These are phyloP conservation scores for Stromatinia cepivora DNA, from an alignment of 2,329 filamentous ascomycete species.

Conservation along the genomic window DNA sequence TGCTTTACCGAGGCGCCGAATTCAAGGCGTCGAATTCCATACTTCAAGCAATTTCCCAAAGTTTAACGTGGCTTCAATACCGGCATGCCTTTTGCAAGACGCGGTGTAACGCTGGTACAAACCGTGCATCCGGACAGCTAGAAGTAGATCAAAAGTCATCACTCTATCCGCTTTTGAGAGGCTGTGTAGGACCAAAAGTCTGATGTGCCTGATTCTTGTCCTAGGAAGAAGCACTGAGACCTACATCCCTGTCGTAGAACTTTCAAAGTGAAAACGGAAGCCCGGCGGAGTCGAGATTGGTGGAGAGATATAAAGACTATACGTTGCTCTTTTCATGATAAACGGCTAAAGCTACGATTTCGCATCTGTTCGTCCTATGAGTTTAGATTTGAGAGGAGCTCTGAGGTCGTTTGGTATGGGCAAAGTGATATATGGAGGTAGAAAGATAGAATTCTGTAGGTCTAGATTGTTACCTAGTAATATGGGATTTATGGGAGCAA, in stretches of 20 bases:
- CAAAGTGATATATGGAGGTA: not conserved
- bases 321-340: not conserved
- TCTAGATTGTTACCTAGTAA: not conserved
- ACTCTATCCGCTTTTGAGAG: not conserved
- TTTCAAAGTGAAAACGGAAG: not conserved
- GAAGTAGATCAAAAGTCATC: not conserved
- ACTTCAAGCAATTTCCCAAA: not conserved
- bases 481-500: not conserved
- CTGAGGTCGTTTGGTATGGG: not conserved
- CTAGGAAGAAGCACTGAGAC: not conserved
- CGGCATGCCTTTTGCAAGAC: not conserved
- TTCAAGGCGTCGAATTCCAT: not conserved
- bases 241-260: not conserved
- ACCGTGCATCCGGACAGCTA: not conserved
- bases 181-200: not conserved
- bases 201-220: not conserved
- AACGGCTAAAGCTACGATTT: not conserved
- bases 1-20: not conserved
- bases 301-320: not conserved
- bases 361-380: rapidly evolving
- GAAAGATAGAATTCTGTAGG: not conserved
- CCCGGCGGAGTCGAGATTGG: not conserved
- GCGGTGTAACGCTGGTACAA: not conserved
- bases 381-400: not conserved
- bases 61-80: not conserved